Evolutionary conservation across 2,329 filamentous ascomycete species (phyloP).

Genomic region (Talaromyces sp.): DNA sequence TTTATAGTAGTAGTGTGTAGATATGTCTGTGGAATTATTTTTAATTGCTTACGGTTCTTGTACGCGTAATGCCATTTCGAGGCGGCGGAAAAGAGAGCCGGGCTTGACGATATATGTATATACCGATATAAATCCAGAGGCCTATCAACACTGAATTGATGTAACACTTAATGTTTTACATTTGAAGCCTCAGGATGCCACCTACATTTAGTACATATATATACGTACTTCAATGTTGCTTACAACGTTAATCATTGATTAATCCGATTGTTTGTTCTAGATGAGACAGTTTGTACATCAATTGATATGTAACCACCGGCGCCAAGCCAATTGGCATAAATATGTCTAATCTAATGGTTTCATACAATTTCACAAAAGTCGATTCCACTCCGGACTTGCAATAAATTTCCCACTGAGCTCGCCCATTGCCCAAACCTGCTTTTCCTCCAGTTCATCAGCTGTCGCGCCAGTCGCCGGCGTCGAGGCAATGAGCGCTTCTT

Average conservation of each 20-base stretch:
- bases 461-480: conserved; percentile 16
- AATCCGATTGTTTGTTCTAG: too few relatives aligned
- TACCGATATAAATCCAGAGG: too few relatives aligned
- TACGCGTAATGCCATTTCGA: not conserved
- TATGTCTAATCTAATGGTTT: not conserved
- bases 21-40: not conserved
- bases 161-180: too few relatives aligned
- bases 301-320: too few relatives aligned
- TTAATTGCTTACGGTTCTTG: not conserved
- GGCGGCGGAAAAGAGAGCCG: not conserved
- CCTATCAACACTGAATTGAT: too few relatives aligned
- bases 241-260: too few relatives aligned
- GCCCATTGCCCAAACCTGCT: conserved; percentile 51
- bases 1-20: not conserved
- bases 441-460: conserved; percentile 17
- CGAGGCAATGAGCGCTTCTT: conserved; percentile 52
- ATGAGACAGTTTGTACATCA: too few relatives aligned
- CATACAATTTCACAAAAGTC: not conserved
- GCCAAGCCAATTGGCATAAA: not conserved
- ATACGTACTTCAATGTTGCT: too few relatives aligned
- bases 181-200: too few relatives aligned
- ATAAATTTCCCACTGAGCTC: conserved; percentile 63
- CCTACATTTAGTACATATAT: too few relatives aligned
- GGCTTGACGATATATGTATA: not conserved
- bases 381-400: conserved; percentile 56